phyloP scores from a whole-genome alignment of 306 rosid species.

The Begonia masoniana region DNA sequence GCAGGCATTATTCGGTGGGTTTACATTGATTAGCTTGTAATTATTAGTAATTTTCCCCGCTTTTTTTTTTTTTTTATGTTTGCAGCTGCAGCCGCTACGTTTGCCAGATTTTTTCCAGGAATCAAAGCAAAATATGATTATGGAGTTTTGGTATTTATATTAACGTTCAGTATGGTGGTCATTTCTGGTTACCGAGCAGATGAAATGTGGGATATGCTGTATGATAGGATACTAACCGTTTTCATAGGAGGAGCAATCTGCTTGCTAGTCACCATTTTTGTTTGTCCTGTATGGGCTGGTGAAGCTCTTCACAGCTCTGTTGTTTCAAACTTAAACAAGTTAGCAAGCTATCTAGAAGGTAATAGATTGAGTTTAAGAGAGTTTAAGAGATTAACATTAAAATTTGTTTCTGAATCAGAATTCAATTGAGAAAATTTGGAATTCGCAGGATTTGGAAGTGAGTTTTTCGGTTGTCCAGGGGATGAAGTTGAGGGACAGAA shows the following conservation, averaged over 20 bases:
- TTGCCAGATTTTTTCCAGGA: conserved; percentile 54
- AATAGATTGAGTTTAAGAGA: no score
- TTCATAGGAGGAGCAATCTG: conserved; percentile 53
- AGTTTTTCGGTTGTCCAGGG: conserved; percentile 32
- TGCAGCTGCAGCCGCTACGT: conserved; percentile 67
- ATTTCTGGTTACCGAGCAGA: conserved; percentile 58
- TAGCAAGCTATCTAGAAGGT: conserved; percentile 61
- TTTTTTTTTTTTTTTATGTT: not conserved
- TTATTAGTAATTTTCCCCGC: not conserved
- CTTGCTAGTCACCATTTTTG: conserved; percentile 41
- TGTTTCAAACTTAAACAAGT: conserved; percentile 52
- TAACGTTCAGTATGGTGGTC: conserved; percentile 73
- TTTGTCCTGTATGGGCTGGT: conserved; percentile 92
- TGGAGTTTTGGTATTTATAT: conserved; percentile 67
- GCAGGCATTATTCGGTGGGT: not conserved
- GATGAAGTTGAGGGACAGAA: conserved; percentile 16
- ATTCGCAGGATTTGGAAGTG: conserved; percentile 51
- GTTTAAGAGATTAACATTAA: no score
- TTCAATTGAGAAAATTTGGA: no score
- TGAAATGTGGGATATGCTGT: conserved; percentile 33
- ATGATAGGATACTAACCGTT: conserved; percentile 57
- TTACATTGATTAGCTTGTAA: not conserved
- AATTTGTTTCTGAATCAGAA: no score
- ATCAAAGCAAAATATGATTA: conserved; percentile 80
- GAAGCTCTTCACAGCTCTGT: conserved; percentile 62